Base-by-base conservation (phyloP, 805 yeast genomes). In the Priceomyces castillae region DNA sequence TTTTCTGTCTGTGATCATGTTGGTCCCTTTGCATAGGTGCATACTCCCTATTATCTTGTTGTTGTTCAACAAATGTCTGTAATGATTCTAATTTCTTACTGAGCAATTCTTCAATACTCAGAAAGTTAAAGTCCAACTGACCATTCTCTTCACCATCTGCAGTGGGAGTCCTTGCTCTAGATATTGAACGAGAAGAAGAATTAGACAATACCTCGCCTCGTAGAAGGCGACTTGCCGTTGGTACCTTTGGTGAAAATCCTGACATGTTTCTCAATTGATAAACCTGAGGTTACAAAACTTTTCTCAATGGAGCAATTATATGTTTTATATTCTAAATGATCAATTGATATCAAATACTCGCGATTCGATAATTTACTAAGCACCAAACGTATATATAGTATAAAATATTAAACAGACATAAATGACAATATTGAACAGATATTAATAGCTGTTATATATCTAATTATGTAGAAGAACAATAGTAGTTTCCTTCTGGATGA, bases 81-180 rank as follows among this genome's bases (percentile, higher is more conserved):
- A 66, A 55, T 23, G 59, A 58, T 30, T 65, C 66, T 23, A 68
- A 51, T 44, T 61, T 63, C 9, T 51, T 51, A 18, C 61, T 52
- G 26, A 68, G 57, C 36, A 68, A 48, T 44, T 67, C 72, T 44
- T 68, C 72, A 18, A 68, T 50, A 30, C 58, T 59, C 39, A 49
- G 59, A 39, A 66, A 65, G 42, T 65, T 66, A 30, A 61, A 60
- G 42, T 67, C 71, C 34, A 65, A 49, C 7, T 57, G 46, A 4
- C 69, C 71, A 44, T 65, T 68, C 39, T 64, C 69, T 50, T 67
- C 73, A 20, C 58, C 54, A 43, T 62, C 67, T 3, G 62, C 59
- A 14, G 46, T 26, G 6, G 73, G 73, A 7, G 73, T 67, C 40
- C 71, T 50, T 12, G 62, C 61, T 12, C 69, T 50, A 3, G 71